These are phyloP conservation scores for Eleusine coracana DNA, from an alignment of 176 grass and related monocot genomes.

Conservation along the genomic window DNA sequence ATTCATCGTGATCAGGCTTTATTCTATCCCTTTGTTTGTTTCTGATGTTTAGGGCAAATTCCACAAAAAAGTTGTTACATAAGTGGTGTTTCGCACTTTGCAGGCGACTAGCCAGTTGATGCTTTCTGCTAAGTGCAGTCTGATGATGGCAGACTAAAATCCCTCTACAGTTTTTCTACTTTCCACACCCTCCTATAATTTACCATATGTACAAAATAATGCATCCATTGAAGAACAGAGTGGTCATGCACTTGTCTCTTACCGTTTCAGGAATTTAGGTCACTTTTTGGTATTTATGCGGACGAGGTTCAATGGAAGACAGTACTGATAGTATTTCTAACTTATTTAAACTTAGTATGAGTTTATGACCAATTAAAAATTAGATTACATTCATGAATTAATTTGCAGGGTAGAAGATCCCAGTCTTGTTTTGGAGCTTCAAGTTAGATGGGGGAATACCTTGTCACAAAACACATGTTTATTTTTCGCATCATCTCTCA, in stretches of 20 bases:
- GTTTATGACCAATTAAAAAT: not conserved
- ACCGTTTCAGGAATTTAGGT: not conserved
- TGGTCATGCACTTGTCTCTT: not conserved
- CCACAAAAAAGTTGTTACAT: not conserved
- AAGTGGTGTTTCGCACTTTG: not conserved
- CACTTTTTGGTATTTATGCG: not conserved
- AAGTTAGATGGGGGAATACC: not conserved
- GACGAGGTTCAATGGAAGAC: not conserved
- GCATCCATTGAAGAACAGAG: not conserved
- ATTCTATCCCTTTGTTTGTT: not conserved
- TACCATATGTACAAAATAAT: not conserved
- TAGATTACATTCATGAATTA: not conserved
- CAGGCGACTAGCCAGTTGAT: not conserved
- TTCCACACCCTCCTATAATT: not conserved
- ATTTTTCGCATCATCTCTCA: not conserved
- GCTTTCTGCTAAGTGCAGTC: not conserved
- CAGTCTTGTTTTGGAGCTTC: not conserved
- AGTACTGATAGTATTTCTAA: not conserved
- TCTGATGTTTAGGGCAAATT: not conserved
- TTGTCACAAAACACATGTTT: not conserved
- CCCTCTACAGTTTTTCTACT: not conserved
- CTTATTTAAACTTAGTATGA: not conserved
- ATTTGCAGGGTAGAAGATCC: not conserved
- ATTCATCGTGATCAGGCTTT: not conserved
- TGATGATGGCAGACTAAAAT: not conserved